Percentiles rank a stretch among this genome's conserved stretches.
Evolutionary conservation across 495 filamentous ascomycete species (phyloP).

Genomic region (Penicillium pancosmium): DNA sequence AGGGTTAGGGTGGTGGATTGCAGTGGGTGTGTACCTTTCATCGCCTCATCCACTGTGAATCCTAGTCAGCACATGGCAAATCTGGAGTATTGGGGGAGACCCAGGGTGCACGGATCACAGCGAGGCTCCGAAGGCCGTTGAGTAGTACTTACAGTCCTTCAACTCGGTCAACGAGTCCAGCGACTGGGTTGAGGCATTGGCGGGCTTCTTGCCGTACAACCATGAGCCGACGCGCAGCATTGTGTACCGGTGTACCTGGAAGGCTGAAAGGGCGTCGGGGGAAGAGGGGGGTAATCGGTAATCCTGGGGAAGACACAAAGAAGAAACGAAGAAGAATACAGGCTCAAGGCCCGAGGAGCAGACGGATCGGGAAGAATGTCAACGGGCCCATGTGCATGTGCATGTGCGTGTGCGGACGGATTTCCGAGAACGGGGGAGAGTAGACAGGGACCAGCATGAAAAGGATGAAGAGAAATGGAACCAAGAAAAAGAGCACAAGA

Average conservation of each 20-base stretch:
- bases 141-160: conserved; percentile 54
- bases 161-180: conserved; percentile 61
- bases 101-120: not conserved
- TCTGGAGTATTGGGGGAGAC: not conserved
- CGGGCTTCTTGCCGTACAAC: conserved; percentile 58
- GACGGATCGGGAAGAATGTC: conserved; percentile 38
- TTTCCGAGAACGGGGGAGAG: conserved; percentile 27
- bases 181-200: conserved; percentile 55
- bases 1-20: not conserved
- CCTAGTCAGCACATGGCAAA: conserved; percentile 23
- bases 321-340: conserved; percentile 6
- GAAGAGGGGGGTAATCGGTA: not conserved
- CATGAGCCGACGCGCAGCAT: conserved; percentile 57
- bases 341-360: conserved; percentile 14
- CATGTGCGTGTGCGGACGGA: conserved; percentile 23
- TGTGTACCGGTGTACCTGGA: conserved; percentile 5
- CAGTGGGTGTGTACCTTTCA: conserved; percentile 50
- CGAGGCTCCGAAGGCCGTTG: not conserved
- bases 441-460: not conserved
- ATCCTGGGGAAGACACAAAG: not conserved
- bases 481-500: conserved; percentile 2
- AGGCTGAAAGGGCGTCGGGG: no score
- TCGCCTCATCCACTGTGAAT: conserved; percentile 61
- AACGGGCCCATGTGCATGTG: conserved; percentile 29
- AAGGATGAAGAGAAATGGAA: conserved; percentile 12